A percentile compares a stretch with the other conserved stretches of the same genome.
Conservation (phyloP, 306 rosid species). For the Trifolium repens region DNA sequence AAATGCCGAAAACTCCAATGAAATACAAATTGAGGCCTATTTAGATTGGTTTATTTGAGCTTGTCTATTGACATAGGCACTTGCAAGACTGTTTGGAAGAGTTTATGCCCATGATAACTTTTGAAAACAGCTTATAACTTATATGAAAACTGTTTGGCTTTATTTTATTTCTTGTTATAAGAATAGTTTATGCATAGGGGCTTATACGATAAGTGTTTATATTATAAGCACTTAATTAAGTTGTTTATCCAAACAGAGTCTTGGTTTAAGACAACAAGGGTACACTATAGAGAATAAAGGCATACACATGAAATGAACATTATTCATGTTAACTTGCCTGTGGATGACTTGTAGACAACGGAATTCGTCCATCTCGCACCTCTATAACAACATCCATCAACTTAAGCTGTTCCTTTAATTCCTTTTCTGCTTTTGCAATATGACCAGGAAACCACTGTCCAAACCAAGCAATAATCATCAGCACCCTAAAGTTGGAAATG, state of each 20-base stretch:
- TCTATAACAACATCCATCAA: constrained; percentile 95
- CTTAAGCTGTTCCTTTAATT: constrained; percentile 82
- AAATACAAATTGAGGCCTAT: background rate
- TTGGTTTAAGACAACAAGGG: background rate
- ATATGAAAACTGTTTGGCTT: too few species aligned
- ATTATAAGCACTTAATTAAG: too few species aligned
- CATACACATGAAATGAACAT: background rate
- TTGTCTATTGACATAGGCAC: too few species aligned
- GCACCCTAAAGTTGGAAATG: constrained; percentile 24
- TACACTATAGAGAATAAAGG: background rate
- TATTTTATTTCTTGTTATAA: too few species aligned
- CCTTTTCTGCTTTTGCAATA: constrained; percentile 95
- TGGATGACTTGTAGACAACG: constrained; percentile 91
- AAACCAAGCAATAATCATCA: constrained; percentile 42
- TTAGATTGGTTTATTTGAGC: too few species aligned
- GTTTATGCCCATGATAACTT: too few species aligned
- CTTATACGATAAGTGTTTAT: too few species aligned
- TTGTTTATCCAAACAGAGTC: too few species aligned
- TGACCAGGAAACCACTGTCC: constrained; percentile 99
- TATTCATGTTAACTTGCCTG: constrained; percentile 52
- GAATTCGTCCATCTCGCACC: constrained; percentile 92
- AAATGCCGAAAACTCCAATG: background rate
- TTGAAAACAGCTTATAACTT: too few species aligned
- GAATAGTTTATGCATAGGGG: too few species aligned
- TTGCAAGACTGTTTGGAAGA: too few species aligned